Evolutionary conservation across 768 basidiomycete species (phyloP), one percentile per base, ranked within the genome.

Genomic region (Leccinum sublutescens): DNA sequence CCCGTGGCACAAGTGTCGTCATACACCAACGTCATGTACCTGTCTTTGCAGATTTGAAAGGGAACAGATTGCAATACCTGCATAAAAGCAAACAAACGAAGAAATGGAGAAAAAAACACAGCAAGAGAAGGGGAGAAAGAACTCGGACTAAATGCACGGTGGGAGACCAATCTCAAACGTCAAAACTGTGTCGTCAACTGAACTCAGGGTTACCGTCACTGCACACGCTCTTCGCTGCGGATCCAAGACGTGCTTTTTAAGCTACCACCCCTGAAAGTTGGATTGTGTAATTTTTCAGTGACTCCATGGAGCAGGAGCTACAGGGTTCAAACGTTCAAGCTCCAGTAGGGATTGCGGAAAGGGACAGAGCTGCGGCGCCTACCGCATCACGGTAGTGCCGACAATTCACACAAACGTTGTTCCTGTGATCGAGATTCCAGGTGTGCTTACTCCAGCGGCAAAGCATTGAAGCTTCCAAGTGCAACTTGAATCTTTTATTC

Each of bases 221-320:
- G 33, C 12, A 9, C 11, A 25, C 23, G 4, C 25, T 25, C 25
- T 25, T 48, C 12, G 11, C 23, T 14, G 14, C 25, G 50, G 50
- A 75, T 94, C 56, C 76, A 79, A 68, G 79, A 84, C 14, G 83
- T 94, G 5, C 40, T n/a, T 40, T 83, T 87, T 27, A 83, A 85
- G 64, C 75, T 96, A 57, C 95, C 93, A 21, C 84, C 88, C 48
- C 73, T 97, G 61, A 76, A 88, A 55, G 86, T 86, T 92, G 95
- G 74, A 80, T 96, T 57, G 88, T 96, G 17, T 93, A 93, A 10
- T 62, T 96, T 74, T 70, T 97, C 61, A 87, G 87, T 60, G 43
- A 79, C 85, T 31, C 19, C 8, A 17, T 54, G 89, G 89, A 50
- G 88, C 85, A 34, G 14, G 17, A 12, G 47, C 70, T 40, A n/a